Conservation (phyloP, 169 alveolate genomes). For the Eimeria acervulina region DNA sequence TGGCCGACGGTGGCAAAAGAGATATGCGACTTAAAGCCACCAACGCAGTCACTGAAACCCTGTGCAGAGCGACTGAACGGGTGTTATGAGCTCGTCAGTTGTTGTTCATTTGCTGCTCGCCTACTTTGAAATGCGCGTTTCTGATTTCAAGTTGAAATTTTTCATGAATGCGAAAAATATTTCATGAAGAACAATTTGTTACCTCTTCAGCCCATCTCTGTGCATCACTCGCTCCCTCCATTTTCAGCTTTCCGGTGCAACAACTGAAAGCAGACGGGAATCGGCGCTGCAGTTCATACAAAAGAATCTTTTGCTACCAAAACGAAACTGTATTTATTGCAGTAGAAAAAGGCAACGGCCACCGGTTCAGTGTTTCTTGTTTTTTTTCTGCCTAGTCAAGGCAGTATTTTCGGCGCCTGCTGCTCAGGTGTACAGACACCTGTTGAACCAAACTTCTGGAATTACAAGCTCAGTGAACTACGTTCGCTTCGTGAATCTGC, state of each 20-base stretch:
- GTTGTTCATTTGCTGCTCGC: neutral
- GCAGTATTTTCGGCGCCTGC: neutral
- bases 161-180: neutral
- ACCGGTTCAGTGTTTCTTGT: neutral
- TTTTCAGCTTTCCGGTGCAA: constrained; percentile 22
- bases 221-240: neutral
- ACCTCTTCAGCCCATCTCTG: constrained; percentile 27
- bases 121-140: constrained; percentile 38
- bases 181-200: neutral
- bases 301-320: neutral
- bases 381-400: neutral
- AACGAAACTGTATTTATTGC: neutral
- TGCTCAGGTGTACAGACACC: constrained; percentile 52
- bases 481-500: neutral
- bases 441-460: neutral
- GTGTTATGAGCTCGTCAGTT: neutral
- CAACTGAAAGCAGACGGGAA: neutral
- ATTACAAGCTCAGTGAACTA: neutral
- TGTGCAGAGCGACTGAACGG: constrained; percentile 52
- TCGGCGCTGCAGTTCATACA: neutral
- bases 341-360: neutral
- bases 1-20: neutral
- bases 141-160: neutral
- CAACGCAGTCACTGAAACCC: constrained; percentile 52
- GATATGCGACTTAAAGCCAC: neutral